Evolutionary conservation across 345 rosid species (phyloP).

Genomic region (Microcos paniculata): DNA sequence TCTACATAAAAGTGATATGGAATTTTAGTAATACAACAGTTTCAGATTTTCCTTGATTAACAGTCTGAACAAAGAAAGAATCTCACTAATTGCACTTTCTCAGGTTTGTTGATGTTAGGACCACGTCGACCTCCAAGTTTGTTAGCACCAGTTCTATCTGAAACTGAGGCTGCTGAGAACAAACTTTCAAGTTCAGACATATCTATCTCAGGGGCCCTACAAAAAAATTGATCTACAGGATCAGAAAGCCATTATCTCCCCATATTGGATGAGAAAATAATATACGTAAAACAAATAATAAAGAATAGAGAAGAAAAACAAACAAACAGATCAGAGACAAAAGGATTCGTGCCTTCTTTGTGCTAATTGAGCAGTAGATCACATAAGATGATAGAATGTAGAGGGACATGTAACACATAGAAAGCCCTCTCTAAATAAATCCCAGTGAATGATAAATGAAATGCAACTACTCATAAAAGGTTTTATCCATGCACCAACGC

Average conservation of each 20-base stretch:
- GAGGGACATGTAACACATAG: background rate
- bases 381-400: background rate
- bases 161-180: conserved; percentile 73
- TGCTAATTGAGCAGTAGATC: too few species aligned
- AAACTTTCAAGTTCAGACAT: conserved; percentile 93
- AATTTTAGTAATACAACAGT: background rate
- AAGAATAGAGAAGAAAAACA: background rate
- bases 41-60: background rate
- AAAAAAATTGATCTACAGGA: conserved; percentile 23
- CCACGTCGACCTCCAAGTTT: conserved; percentile 80
- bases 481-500: background rate
- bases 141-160: conserved; percentile 53
- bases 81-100: conserved; percentile 91
- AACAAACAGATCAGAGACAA: background rate
- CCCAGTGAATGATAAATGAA: background rate
- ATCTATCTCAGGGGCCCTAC: conserved; percentile 98
- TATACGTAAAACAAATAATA: background rate
- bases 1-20: background rate
- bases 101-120: conserved; percentile 79
- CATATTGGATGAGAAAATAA: background rate
- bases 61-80: conserved; percentile 9
- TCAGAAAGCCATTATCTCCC: background rate
- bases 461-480: conserved; percentile 2
- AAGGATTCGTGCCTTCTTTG: background rate
- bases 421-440: background rate